Evolutionary conservation across 2,329 filamentous ascomycete species (phyloP).

Genomic region (Fusarium denticulatum): DNA sequence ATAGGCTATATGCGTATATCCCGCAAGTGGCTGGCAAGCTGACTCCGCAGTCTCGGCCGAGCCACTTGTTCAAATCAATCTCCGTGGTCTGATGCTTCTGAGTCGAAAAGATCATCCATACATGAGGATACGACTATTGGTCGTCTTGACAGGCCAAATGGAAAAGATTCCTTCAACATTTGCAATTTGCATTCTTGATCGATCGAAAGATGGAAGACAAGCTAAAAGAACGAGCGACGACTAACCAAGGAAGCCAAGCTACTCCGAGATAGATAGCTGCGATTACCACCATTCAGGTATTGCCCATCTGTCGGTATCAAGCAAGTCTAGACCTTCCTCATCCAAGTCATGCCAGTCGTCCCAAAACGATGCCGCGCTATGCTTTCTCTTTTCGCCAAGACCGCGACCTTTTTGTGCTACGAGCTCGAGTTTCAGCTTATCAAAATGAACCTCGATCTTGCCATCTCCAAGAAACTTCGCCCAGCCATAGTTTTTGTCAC

Average conservation of each 20-base stretch:
- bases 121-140: accelerated
- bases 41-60: neutral
- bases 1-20: neutral
- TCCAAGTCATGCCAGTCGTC: neutral
- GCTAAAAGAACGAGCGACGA: neutral
- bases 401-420: neutral
- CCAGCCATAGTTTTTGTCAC: neutral
- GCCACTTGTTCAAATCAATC: no score
- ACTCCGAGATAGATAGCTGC: neutral
- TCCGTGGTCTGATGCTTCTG: neutral
- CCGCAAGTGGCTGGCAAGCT: neutral
- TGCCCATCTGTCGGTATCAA: neutral
- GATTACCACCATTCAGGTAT: neutral
- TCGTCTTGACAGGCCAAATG: accelerated
- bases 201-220: neutral
- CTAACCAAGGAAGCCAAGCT: neutral
- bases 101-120: neutral
- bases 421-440: neutral
- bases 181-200: neutral
- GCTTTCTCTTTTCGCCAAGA: neutral
- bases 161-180: accelerated
- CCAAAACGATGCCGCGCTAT: neutral
- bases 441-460: neutral
- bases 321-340: neutral
- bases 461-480: neutral